Evolutionary conservation across 345 rosid genomes (phyloP), one percentile per base, ranked within the genome.

Genomic region (Linum usitatissimum): DNA sequence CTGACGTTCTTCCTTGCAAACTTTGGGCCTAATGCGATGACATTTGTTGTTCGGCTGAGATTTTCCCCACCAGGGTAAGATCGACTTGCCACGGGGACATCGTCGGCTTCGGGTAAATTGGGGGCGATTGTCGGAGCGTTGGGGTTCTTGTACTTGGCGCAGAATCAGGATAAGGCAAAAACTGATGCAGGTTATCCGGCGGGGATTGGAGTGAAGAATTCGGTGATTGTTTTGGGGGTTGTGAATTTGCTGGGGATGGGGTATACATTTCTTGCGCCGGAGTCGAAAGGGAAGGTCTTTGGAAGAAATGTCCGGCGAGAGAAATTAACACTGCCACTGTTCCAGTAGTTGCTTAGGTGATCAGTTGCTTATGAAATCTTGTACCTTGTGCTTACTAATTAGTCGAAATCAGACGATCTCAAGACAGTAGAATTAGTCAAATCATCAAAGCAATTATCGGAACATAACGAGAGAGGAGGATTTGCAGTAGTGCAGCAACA

Each of bases 131-230:
- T 55, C 9, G 58, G 58, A 10, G 58, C 58, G 28, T 55, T 19
- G 28, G 59, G 59, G 28, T 55, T 55, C 59, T 55, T 55, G 59
- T 55, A 55, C 28, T 19, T 55, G 59, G 59, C 59, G 12, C 59
- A 55, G 59, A 55, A 55, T 19, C n/a, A 55, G 59, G 59, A 55
- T 19, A 55, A 55, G 59, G 21, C 59, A 6, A 55, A 20, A 19
- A 30, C 59, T 13, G 59, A 55, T 18, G 30, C 59, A 0, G 59
- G 59, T 4, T 55, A 55, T 28, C 59, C 59, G 1, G 59, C 59
- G 0, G 59, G 59, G 59, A 55, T 55, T 19, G 59, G 59, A 3
- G 59, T 55, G 21, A 55, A 28, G 59, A 55, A 55, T 14, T 55
- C 59, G 6, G 7, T 55, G 9, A 55, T 55, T 55, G 30, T 55